A percentile compares a stretch with the other conserved stretches of the same genome.
These are phyloP conservation scores for Chaetomium cochliodes DNA, from an alignment of 495 filamentous ascomycete species.

Conservation along the genomic window DNA sequence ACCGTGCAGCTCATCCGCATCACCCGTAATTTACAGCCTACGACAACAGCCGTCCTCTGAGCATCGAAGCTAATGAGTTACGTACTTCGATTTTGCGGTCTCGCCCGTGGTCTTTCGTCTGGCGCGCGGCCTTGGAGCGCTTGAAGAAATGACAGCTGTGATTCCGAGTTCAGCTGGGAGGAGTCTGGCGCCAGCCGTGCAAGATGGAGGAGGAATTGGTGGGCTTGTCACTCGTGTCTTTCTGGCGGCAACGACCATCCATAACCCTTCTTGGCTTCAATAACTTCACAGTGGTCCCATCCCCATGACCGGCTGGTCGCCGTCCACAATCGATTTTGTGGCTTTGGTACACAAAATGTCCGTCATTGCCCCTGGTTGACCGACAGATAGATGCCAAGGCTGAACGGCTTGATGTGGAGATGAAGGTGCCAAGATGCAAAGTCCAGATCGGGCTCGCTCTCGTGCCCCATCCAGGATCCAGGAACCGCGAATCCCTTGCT, in stretches of 20 bases:
- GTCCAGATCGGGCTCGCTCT: slow-evolving; percentile 18
- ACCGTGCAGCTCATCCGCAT: not conserved
- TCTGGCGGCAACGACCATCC: no score
- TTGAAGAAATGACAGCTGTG: not conserved
- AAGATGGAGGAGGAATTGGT: slow-evolving; percentile 6
- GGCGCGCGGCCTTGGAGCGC: no score
- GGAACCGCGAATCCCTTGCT: not conserved
- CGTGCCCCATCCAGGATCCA: slow-evolving; percentile 13
- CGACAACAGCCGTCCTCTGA: no score
- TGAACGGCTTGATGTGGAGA: slow-evolving; percentile 10
- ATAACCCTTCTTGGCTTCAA: no score
- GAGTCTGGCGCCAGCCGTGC: not conserved
- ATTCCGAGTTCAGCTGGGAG: not conserved
- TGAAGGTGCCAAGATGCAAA: slow-evolving; percentile 12
- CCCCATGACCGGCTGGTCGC: no score
- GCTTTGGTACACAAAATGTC: no score
- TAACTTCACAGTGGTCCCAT: no score
- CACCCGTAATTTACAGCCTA: not conserved
- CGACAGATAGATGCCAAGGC: not conserved
- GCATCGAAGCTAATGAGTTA: no score
- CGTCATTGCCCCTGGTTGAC: not conserved
- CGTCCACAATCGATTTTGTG: no score
- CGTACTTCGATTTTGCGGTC: no score
- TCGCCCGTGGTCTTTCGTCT: no score
- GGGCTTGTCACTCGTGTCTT: no score